Evolutionary conservation across 2,329 filamentous ascomycete species (phyloP).

Genomic region (Trichoderma sp.): DNA sequence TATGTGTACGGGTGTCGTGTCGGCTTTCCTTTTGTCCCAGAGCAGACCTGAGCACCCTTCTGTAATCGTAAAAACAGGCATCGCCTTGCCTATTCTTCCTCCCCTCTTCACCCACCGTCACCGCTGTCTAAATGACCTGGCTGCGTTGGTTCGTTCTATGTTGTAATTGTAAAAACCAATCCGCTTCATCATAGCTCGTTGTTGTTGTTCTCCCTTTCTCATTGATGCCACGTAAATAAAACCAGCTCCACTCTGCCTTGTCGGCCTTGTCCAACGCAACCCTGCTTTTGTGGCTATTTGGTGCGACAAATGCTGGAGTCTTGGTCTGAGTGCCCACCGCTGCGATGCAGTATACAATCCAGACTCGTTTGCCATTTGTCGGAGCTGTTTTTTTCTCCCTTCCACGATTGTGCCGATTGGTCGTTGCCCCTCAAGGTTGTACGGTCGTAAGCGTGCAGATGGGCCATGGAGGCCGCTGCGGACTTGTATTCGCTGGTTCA

Average conservation of each 20-base stretch:
- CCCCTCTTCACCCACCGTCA: not conserved
- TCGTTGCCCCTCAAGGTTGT: not conserved
- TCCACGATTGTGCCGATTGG: not conserved
- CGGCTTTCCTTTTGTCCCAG: not conserved
- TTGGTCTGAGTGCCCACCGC: not conserved
- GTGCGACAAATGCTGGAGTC: not conserved
- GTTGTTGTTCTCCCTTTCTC: not conserved
- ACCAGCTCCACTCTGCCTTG: not conserved
- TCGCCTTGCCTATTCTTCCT: not conserved
- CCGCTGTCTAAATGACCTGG: not conserved
- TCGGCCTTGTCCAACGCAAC: not conserved
- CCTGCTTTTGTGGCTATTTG: not conserved
- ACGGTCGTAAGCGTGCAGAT: slow-evolving; percentile 1
- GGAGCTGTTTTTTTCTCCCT: not conserved
- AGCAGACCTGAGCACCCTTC: not conserved
- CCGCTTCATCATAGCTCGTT: not conserved
- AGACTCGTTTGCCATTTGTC: not conserved
- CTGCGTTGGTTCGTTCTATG: not conserved
- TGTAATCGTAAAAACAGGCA: not conserved
- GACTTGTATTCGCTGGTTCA: not conserved
- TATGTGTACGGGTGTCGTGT: not conserved
- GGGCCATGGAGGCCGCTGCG: not conserved
- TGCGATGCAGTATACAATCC: not conserved
- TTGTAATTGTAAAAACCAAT: not conserved
- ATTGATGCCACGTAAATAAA: slow-evolving; percentile 14